Percentiles rank a stretch among this genome's conserved stretches.
These are phyloP conservation scores for Candolleomyces efflorescens DNA, from an alignment of 768 basidiomycete species.

Conservation along the genomic window DNA sequence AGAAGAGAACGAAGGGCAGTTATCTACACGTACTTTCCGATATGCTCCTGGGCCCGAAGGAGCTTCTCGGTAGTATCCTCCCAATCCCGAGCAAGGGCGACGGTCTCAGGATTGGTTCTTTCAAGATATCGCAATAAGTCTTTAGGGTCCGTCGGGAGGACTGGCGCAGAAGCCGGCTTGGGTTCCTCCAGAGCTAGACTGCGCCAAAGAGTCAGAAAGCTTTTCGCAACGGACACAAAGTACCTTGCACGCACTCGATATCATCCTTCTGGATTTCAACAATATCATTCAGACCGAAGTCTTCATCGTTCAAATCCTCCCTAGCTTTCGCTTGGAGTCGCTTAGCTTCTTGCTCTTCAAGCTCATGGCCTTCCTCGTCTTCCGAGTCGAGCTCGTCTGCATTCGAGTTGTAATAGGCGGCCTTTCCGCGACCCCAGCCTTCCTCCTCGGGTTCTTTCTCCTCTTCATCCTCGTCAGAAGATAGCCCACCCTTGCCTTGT, in stretches of 20 bases:
- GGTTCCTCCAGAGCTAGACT: constrained; percentile 37
- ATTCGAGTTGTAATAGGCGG: constrained; percentile 85
- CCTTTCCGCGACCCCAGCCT: constrained; percentile 77
- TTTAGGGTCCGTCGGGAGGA: constrained; percentile 53
- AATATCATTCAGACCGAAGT: constrained; percentile 77
- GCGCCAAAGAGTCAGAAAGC: not conserved
- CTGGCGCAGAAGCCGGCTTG: constrained; percentile 26
- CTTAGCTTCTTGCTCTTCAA: constrained; percentile 85
- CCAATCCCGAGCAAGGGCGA: constrained; percentile 84
- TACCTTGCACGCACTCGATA: constrained; percentile 26
- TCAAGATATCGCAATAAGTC: constrained; percentile 63
- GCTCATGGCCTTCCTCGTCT: constrained; percentile 83
- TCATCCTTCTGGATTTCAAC: constrained; percentile 32
- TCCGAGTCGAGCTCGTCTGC: constrained; percentile 77
- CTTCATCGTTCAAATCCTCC: constrained; percentile 67
- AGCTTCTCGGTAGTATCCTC: constrained; percentile 60
- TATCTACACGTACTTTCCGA: constrained; percentile 43
- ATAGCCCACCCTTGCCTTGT: constrained; percentile 23
- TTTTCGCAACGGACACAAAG: not conserved
- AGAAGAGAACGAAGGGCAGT: not conserved
- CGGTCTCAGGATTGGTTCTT: constrained; percentile 70
- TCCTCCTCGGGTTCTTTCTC: constrained; percentile 53
- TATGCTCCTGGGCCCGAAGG: constrained; percentile 45
- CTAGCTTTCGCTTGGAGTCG: constrained; percentile 73
- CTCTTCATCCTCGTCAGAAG: constrained; percentile 27